Base-by-base conservation (phyloP, 257 asterid genomes). In the Ophiorrhiza pumila region DNA sequence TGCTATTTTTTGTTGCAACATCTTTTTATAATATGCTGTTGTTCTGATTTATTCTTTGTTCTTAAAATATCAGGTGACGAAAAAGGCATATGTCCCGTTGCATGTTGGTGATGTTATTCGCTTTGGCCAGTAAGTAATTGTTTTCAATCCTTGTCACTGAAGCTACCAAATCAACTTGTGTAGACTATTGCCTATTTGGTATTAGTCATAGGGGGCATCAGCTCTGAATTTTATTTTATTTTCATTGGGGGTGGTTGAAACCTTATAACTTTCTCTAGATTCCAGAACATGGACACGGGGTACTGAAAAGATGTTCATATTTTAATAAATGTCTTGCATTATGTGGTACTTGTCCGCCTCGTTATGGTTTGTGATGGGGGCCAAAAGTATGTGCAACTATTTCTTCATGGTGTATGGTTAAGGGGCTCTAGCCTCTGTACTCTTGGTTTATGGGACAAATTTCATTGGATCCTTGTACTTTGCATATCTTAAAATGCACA, bases 31-130 rank as follows among this genome's bases (percentile, higher is more conserved):
- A 37, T 32, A 42, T 34, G 50, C 9, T 50, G n/a, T 9, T 67
- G 2, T 3, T 17, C 56, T 76, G 9, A 60, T 52, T 70, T 47
- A 23, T 77, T 49, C 41, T 66, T 68, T 76, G 25, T 68, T 35
- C 73, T 64, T 68, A 41, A 65, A 46, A 58, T 70, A 32, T 68
- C 85, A 94, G 99, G 95, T 94, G 56, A 82, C 83, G 83, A 84
- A 87, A 85, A 90, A 85, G 86, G 89, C 68, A 76, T 91, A 85
- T 71, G 89, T 88, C 82, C 96, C 88, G 74, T 86, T 94, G 83
- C 97, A 82, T 64, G 99, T 94, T 35, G 99, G 98, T 60, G 99
- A 94, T 80, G 92, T 94, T 76, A 81, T 94, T 76, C 94, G 96
- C 71, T 94, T 94, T 84, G 99, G 99, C 89, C 89, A 78, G 99